These are phyloP conservation scores for Beta vulgaris DNA, from an alignment of 148 eudicot genomes.

Conservation along the genomic window DNA sequence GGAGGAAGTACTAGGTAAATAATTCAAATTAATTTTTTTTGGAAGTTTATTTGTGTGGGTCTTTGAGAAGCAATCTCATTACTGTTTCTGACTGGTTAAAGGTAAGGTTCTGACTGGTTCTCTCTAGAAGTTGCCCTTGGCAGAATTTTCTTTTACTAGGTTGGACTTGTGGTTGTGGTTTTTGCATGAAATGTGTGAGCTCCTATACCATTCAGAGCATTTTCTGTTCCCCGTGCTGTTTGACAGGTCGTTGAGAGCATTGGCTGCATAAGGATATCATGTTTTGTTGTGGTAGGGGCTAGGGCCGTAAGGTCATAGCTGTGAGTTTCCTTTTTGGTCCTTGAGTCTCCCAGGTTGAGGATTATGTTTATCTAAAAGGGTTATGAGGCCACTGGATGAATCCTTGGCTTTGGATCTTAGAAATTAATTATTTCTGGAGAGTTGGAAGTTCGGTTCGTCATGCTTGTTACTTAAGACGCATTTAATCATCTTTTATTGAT, in stretches of 20 bases:
- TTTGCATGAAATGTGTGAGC: background rate
- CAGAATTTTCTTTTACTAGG: background rate
- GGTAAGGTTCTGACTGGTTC: background rate
- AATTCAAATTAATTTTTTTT: too few species aligned
- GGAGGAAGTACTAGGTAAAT: too few species aligned
- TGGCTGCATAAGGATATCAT: background rate
- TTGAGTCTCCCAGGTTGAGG: background rate
- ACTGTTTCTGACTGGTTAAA: background rate
- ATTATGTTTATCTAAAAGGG: background rate
- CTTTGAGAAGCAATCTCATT: too few species aligned
- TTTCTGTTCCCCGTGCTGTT: background rate
- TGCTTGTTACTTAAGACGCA: constrained; percentile 7
- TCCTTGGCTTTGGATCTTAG: background rate
- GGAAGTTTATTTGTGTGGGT: too few species aligned
- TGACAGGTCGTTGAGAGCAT: background rate
- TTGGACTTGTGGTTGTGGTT: background rate
- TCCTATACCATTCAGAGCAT: background rate
- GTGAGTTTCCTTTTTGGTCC: background rate
- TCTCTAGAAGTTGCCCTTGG: background rate
- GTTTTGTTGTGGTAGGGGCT: background rate
- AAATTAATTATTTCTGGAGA: background rate
- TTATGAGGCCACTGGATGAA: background rate
- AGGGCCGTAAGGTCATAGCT: background rate
- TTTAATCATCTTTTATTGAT: background rate
- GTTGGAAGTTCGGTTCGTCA: background rate